Percentiles rank a stretch among this genome's conserved stretches.
phyloP scores from a whole-genome alignment of 176 grass and related monocot species.

The Olyra latifolia region DNA sequence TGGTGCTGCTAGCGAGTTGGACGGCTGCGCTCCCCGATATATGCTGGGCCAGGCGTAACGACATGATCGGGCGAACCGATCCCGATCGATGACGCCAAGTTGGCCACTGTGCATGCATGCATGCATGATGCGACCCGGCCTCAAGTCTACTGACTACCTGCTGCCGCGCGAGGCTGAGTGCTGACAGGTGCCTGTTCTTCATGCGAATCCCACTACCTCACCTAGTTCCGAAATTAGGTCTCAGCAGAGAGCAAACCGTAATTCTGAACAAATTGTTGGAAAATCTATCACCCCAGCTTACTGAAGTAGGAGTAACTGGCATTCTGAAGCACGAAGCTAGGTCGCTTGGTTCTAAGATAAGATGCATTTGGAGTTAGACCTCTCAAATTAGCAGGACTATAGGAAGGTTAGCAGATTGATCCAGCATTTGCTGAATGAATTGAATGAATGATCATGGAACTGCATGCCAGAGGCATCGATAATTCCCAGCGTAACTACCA shows the following conservation, averaged over 20 bases:
- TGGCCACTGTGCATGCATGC: neutral
- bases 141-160: neutral
- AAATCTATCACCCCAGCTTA: no score
- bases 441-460: neutral
- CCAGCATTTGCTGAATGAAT: neutral
- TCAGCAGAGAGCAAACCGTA: neutral
- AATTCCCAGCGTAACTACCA: neutral
- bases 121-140: neutral
- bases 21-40: slow-evolving; percentile 19
- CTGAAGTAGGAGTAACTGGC: no score
- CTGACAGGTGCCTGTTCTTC: neutral
- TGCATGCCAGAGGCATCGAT: neutral
- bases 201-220: neutral
- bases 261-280: neutral
- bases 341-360: neutral
- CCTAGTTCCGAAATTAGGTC: neutral
- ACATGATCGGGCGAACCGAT: neutral
- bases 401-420: neutral
- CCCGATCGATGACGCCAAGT: neutral
- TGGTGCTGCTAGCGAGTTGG: neutral
- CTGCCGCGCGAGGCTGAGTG: neutral
- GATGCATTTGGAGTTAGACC: neutral
- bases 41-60: neutral
- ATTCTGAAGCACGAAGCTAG: neutral
- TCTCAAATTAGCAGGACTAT: neutral